Evolutionary conservation across 257 asterid genomes (phyloP).

Genomic region (Solanum clarkiae): DNA sequence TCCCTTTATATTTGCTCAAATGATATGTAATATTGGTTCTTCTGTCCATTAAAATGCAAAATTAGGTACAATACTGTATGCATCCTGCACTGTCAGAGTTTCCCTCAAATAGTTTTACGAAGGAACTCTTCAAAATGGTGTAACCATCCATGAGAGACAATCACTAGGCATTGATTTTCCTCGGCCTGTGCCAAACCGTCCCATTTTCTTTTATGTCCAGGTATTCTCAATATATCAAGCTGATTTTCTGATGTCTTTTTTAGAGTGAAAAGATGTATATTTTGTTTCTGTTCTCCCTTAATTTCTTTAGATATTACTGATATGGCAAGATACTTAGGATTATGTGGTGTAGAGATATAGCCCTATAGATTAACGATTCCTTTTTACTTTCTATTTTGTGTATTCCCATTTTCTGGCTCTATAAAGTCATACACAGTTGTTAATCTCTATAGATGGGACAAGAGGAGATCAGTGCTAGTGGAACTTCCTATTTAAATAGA

Average conservation of each 20-base stretch:
- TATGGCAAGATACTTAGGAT: neutral
- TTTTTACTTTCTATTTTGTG: neutral
- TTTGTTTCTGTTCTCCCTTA: neutral
- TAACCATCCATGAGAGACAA: slow-evolving; percentile 82
- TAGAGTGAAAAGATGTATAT: neutral
- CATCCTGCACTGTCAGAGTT: slow-evolving; percentile 97
- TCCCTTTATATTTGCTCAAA: neutral
- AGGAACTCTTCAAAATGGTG: slow-evolving; percentile 99
- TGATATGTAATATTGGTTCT: neutral
- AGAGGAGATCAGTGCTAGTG: slow-evolving; percentile 99
- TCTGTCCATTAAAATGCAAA: neutral
- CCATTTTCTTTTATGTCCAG: slow-evolving; percentile 99
- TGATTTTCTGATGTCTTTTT: neutral
- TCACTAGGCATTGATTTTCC: slow-evolving; percentile 98
- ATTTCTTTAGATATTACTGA: neutral
- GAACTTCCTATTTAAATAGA: slow-evolving; percentile 90
- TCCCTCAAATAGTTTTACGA: slow-evolving; percentile 95
- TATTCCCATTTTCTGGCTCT: neutral
- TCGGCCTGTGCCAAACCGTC: slow-evolving; percentile 98
- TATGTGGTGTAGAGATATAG: neutral
- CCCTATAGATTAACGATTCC: neutral
- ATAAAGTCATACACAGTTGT: neutral
- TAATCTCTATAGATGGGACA: slow-evolving; percentile 78
- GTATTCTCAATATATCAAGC: slow-evolving; percentile 16
- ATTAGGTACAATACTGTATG: slow-evolving; percentile 97